These are phyloP conservation scores for Mycena sanguinolenta DNA, from an alignment of 768 basidiomycete species.

Conservation along the genomic window DNA sequence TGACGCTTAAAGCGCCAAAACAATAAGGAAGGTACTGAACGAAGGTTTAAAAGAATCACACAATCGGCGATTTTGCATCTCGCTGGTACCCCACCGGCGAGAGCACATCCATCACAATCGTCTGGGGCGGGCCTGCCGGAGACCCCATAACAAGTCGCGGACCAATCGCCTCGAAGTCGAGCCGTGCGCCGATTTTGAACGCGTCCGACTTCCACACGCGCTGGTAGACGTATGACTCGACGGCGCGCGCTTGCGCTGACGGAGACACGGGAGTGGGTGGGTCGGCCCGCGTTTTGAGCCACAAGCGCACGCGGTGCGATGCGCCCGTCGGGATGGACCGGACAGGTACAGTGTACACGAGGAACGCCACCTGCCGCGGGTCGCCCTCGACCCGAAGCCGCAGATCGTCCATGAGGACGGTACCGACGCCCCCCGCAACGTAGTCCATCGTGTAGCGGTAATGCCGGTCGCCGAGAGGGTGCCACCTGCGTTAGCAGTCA, in stretches of 20 bases:
- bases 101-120: conserved; percentile 41
- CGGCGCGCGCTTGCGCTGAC: neutral
- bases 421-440: conserved; percentile 73
- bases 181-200: conserved; percentile 70
- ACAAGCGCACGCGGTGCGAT: conserved; percentile 73
- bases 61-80: conserved; percentile 5
- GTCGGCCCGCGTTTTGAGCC: conserved; percentile 62
- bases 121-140: conserved; percentile 54
- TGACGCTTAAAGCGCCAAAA: neutral
- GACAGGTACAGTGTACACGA: conserved; percentile 72
- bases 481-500: conserved; percentile 59
- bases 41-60: neutral
- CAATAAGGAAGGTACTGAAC: neutral
- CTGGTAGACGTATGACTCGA: conserved; percentile 70
- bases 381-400: conserved; percentile 68
- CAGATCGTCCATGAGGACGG: conserved; percentile 65
- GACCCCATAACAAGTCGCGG: conserved; percentile 66
- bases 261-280: conserved; percentile 34
- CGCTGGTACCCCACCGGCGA: conserved; percentile 30
- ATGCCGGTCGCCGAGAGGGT: conserved; percentile 53
- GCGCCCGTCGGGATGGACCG: conserved; percentile 67
- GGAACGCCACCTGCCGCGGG: conserved; percentile 65
- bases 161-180: conserved; percentile 67
- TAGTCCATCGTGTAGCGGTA: conserved; percentile 75
- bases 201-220: conserved; percentile 75